These are phyloP conservation scores for Tylopilus rubrobrunneus DNA, from an alignment of 768 basidiomycete genomes.

Conservation along the genomic window DNA sequence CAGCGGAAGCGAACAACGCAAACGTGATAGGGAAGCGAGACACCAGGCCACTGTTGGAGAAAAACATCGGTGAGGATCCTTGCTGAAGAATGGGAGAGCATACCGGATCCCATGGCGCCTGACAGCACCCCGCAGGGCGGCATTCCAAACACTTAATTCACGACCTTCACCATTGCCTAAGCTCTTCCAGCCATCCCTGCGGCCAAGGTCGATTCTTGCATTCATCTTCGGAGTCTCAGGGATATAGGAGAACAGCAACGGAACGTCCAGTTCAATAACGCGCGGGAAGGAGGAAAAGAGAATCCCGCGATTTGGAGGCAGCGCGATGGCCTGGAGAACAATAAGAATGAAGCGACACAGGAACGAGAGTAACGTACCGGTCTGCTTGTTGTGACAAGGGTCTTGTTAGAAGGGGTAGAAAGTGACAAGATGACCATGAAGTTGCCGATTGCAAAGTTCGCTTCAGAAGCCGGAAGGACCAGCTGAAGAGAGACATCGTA, in stretches of 20 bases:
- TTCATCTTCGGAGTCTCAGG: slow-evolving; percentile 43
- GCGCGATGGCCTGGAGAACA: slow-evolving; percentile 51
- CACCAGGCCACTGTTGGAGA: slow-evolving; percentile 52
- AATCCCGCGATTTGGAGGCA: slow-evolving; percentile 34
- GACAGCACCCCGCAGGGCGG: slow-evolving; percentile 58
- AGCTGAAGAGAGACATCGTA: slow-evolving; percentile 73
- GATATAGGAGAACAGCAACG: slow-evolving; percentile 53
- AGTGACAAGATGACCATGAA: slow-evolving; percentile 75
- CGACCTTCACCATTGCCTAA: slow-evolving; percentile 67
- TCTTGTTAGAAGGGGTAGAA: slow-evolving; percentile 56
- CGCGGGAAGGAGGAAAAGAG: slow-evolving; percentile 37
- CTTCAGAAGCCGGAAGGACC: slow-evolving; percentile 57
- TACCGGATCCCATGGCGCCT: slow-evolving; percentile 70
- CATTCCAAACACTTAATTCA: slow-evolving; percentile 65
- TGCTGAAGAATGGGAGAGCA: slow-evolving; percentile 15
- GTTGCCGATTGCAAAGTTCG: slow-evolving; percentile 75
- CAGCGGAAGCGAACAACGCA: slow-evolving; percentile 41
- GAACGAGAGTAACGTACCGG: slow-evolving; percentile 47
- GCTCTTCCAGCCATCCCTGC: slow-evolving; percentile 67
- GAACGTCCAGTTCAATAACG: slow-evolving; percentile 47
- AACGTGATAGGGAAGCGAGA: slow-evolving; percentile 64
- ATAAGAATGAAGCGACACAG: not conserved
- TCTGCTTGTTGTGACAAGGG: slow-evolving; percentile 55
- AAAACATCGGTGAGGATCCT: not conserved
- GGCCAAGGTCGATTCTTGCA: slow-evolving; percentile 70